phyloP scores from a whole-genome alignment of 371 early-diverging fungal genomes.

The Coemansia sp. region DNA sequence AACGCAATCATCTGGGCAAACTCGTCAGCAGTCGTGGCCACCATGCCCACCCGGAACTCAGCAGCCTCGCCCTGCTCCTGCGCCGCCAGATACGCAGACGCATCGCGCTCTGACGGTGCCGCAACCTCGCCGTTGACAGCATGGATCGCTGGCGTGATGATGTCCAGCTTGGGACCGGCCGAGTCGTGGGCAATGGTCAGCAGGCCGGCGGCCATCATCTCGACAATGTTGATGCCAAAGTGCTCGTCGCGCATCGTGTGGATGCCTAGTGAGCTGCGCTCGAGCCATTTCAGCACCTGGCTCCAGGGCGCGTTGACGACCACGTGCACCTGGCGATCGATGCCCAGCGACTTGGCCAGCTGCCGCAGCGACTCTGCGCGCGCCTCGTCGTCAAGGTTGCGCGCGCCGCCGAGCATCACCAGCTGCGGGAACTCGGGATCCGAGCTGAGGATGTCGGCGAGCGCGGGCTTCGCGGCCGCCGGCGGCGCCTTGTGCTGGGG shows the following conservation, averaged over 20 bases:
- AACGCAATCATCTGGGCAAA: slow-evolving; percentile 66
- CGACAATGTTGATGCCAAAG: slow-evolving; percentile 96
- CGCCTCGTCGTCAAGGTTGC: slow-evolving; percentile 76
- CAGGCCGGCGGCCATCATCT: slow-evolving; percentile 95
- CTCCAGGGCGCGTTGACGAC: slow-evolving; percentile 80
- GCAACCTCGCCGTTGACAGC: neutral
- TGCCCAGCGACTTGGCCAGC: slow-evolving; percentile 53
- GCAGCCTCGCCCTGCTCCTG: neutral
- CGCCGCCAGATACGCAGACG: slow-evolving; percentile 1
- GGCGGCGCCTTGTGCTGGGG: slow-evolving; percentile 52
- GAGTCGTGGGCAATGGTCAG: slow-evolving; percentile 91
- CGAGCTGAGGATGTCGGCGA: neutral
- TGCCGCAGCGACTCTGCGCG: slow-evolving; percentile 67
- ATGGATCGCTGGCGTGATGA: slow-evolving; percentile 58
- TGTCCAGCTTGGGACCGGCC: slow-evolving; percentile 93
- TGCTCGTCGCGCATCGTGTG: slow-evolving; percentile 98
- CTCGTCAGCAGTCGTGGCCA: slow-evolving; percentile 64
- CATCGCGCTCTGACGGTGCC: slow-evolving; percentile 8
- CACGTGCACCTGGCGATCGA: slow-evolving; percentile 74
- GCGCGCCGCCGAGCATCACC: slow-evolving; percentile 59
- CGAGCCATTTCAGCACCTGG: slow-evolving; percentile 61
- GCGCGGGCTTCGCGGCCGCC: neutral
- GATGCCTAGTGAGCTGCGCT: slow-evolving; percentile 72
- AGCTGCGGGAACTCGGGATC: slow-evolving; percentile 21
- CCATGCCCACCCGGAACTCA: slow-evolving; percentile 57